Percentiles rank a stretch among this genome's conserved stretches.
Evolutionary conservation across 352 stramenopile species (phyloP).

Genomic region (Globisporangium splendens): DNA sequence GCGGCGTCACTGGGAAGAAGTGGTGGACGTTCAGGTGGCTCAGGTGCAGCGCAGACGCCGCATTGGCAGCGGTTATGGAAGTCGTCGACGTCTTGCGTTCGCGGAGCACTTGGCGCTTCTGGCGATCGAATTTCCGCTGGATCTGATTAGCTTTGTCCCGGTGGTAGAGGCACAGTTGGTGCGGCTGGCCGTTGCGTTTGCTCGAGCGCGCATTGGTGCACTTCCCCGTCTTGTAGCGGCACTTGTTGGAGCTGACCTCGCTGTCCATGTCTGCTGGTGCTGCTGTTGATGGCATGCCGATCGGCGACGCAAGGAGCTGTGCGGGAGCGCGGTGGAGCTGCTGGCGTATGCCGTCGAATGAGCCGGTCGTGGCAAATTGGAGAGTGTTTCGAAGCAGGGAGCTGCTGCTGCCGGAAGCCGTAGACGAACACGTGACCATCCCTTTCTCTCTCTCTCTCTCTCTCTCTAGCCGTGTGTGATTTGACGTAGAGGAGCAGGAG

Average conservation of each 20-base stretch:
- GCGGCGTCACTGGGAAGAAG: conserved; percentile 5
- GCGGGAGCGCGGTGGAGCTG: background rate
- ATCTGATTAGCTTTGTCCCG: conserved; percentile 89
- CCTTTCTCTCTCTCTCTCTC: background rate
- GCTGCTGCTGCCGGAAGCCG: background rate
- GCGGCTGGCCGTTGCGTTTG: conserved; percentile 83
- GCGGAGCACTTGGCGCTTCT: conserved; percentile 79
- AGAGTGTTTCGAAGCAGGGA: background rate
- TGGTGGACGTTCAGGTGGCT: conserved; percentile 14
- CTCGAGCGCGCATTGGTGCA: conserved; percentile 76
- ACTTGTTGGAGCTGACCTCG: conserved; percentile 19
- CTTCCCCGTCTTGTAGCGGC: conserved; percentile 88
- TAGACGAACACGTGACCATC: background rate
- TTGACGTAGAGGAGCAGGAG: background rate
- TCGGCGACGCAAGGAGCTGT: background rate
- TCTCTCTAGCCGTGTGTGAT: too few species aligned
- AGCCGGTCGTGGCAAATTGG: background rate
- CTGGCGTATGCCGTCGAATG: background rate
- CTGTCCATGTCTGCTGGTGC: conserved; percentile 5
- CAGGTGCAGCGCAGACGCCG: conserved; percentile 2
- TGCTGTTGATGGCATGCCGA: background rate
- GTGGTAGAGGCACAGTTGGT: conserved; percentile 87
- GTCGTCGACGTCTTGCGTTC: conserved; percentile 30
- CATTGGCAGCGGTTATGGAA: conserved; percentile 20
- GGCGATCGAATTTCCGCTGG: conserved; percentile 86